Conservation (phyloP, 2,329 filamentous ascomycete genomes). For the Aspergillus fructus region DNA sequence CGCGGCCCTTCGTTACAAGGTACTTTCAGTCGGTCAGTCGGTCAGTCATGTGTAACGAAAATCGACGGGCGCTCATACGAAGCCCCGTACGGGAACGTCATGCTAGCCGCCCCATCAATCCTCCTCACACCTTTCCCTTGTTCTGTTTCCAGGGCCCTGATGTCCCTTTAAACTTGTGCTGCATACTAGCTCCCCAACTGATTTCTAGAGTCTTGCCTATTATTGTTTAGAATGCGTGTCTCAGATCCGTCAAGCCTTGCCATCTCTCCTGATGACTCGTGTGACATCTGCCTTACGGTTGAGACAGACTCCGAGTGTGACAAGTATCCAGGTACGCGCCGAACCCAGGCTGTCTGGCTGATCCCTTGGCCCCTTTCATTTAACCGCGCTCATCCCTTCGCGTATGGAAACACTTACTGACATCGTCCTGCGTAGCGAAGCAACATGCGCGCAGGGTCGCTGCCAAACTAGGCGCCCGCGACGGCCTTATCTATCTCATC, state of each 20-base stretch:
- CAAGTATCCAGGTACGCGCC: conserved; percentile 41
- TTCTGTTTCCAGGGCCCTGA: neutral
- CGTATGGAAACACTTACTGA: neutral
- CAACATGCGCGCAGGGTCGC: conserved; percentile 50
- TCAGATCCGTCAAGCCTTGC: conserved; percentile 18
- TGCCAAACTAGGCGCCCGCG: conserved; percentile 39
- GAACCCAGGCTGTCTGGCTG: neutral
- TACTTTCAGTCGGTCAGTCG: neutral
- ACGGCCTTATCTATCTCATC: conserved; percentile 58
- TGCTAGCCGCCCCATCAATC: neutral
- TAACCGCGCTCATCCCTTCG: neutral
- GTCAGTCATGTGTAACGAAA: neutral
- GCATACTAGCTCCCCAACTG: neutral
- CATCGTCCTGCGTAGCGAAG: conserved; percentile 40
- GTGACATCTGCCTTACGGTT: conserved; percentile 29
- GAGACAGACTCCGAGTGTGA: conserved; percentile 31
- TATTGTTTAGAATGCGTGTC: conserved; percentile 17
- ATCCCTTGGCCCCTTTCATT: neutral
- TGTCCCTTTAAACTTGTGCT: neutral
- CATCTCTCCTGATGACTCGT: conserved; percentile 27
- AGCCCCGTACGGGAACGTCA: conserved; percentile 2
- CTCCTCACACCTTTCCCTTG: neutral
- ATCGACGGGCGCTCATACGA: neutral
- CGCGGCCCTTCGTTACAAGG: neutral
- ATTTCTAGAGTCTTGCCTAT: neutral